phyloP scores from a whole-genome alignment of 768 basidiomycete genomes.

The Galerina marginata region DNA sequence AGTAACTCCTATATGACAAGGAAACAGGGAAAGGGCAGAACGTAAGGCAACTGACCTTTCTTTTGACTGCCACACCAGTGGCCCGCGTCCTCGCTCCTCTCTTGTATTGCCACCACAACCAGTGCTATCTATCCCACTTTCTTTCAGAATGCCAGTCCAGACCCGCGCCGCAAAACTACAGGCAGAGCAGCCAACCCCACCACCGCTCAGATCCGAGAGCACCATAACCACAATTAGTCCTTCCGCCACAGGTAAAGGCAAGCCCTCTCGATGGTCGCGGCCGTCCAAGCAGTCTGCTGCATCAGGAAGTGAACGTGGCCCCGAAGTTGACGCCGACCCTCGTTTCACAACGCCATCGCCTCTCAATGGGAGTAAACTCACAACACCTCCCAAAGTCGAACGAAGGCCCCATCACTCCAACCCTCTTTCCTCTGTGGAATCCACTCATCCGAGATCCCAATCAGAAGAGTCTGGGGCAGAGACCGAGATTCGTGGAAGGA shows the following conservation, averaged over 20 bases:
- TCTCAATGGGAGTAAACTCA: not conserved
- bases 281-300: not conserved
- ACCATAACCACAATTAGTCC: constrained; percentile 5
- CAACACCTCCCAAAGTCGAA: constrained; percentile 1
- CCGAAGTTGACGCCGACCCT: constrained; percentile 1
- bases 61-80: not conserved
- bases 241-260: constrained; percentile 11
- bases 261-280: constrained; percentile 4
- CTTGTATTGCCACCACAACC: not conserved
- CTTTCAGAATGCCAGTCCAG: not conserved
- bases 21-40: not conserved
- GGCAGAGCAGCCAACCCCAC: not conserved
- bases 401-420: not conserved
- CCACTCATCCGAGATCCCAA: too few relatives aligned
- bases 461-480: too few relatives aligned
- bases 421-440: not conserved
- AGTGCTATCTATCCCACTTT: too few relatives aligned
- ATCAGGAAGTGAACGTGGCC: not conserved
- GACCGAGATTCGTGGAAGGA: not conserved
- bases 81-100: not conserved
- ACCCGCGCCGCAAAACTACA: constrained; percentile 3
- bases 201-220: not conserved
- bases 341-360: constrained; percentile 12
- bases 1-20: not conserved
- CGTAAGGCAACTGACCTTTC: not conserved